Conservation (phyloP, 805 yeast genomes). For the Yarrowia keelungensis region DNA sequence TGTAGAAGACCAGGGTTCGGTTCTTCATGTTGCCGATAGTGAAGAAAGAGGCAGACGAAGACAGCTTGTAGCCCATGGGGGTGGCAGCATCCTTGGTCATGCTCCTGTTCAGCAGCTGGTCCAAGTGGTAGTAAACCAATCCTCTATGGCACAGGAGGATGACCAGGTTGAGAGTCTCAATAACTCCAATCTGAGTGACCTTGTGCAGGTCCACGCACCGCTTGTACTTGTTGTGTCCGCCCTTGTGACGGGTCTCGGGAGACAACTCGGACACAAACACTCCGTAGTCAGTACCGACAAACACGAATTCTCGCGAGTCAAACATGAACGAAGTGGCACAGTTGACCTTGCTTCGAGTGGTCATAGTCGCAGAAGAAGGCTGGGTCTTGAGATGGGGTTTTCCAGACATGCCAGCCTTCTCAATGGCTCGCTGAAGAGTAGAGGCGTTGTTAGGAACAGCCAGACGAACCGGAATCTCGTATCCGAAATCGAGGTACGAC, state of each 20-base stretch:
- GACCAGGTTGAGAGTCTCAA: constrained; percentile 62
- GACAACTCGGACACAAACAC: constrained; percentile 40
- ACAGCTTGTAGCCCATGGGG: constrained; percentile 57
- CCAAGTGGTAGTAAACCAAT: constrained; percentile 68
- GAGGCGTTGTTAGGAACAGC: constrained; percentile 50
- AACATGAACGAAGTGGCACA: constrained; percentile 58
- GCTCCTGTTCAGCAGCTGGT: constrained; percentile 56
- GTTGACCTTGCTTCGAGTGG: constrained; percentile 44
- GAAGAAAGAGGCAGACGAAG: constrained; percentile 55
- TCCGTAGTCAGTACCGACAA: constrained; percentile 44
- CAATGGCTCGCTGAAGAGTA: constrained; percentile 50
- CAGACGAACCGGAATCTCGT: constrained; percentile 57
- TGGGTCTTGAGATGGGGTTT: constrained; percentile 45
- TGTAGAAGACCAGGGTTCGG: constrained; percentile 62
- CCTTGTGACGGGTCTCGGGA: constrained; percentile 47
- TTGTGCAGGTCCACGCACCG: constrained; percentile 60
- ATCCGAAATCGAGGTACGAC: constrained; percentile 67
- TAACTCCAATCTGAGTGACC: constrained; percentile 66
- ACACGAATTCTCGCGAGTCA: constrained; percentile 52
- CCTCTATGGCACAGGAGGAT: constrained; percentile 65
- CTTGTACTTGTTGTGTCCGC: constrained; percentile 40
- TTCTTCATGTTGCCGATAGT: constrained; percentile 73
- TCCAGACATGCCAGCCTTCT: constrained; percentile 39
- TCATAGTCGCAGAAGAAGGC: constrained; percentile 16
- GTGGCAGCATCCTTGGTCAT: constrained; percentile 24